Conservation (phyloP, 441 rosid genomes). For the Euphorbia schlechtendalii region DNA sequence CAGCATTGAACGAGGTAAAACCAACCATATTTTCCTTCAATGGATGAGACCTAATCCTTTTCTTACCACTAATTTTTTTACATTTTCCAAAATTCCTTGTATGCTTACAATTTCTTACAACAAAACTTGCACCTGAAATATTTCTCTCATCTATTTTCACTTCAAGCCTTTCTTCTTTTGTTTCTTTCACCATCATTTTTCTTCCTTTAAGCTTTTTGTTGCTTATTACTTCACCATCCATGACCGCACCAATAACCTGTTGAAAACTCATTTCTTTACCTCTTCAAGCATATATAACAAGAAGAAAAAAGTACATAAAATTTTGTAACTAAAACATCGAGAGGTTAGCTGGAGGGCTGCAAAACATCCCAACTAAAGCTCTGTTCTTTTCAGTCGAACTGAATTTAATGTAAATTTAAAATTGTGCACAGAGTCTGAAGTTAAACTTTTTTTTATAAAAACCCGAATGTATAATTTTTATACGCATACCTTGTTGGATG, state of each 20-base stretch:
- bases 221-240: conserved; percentile 8
- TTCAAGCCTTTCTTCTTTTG: conserved; percentile 6
- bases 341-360: no score
- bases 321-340: no score
- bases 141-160: conserved; percentile 17
- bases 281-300: no score
- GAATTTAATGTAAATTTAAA: no score
- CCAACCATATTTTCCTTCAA: conserved; percentile 22
- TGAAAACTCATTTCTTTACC: no score
- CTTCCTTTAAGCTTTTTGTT: conserved; percentile 22
- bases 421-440: no score
- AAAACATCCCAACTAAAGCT: no score
- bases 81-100: conserved; percentile 17
- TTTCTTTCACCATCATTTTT: conserved; percentile 25
- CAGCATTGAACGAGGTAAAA: conserved; percentile 44
- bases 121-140: conserved; percentile 28
- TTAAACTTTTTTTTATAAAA: no score
- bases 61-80: no score
- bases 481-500: neutral
- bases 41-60: conserved; percentile 9
- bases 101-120: conserved; percentile 22
- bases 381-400: no score
- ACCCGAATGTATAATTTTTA: neutral
- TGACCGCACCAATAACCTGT: neutral
- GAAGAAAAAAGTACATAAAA: no score